Evolutionary conservation across 768 basidiomycete species (phyloP).

Genomic region (Pholiota molesta): DNA sequence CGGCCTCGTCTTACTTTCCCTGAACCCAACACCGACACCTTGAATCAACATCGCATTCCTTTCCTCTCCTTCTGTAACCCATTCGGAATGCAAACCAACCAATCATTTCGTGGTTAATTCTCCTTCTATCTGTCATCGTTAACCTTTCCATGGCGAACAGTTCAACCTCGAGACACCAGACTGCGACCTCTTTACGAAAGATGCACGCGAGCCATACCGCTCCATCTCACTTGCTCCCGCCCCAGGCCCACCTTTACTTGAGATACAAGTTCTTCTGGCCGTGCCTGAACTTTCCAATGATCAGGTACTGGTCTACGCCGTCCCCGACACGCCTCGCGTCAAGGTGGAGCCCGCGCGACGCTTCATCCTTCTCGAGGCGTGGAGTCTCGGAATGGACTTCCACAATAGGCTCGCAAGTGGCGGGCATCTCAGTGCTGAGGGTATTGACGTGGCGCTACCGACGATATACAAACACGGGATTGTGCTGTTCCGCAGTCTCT

Average conservation of each 20-base stretch:
- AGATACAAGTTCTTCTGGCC: constrained; percentile 70
- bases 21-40: background rate
- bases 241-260: constrained; percentile 48
- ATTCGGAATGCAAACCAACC: background rate
- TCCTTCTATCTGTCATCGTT: background rate
- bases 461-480: constrained; percentile 88
- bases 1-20: background rate
- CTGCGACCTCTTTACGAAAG: constrained; percentile 65
- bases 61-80: background rate
- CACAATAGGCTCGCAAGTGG: constrained; percentile 14
- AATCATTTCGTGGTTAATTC: background rate
- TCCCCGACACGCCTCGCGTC: constrained; percentile 59
- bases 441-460: constrained; percentile 61
- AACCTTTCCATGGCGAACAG: constrained; percentile 33
- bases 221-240: constrained; percentile 49
- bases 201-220: constrained; percentile 61
- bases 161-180: constrained; percentile 85
- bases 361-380: constrained; percentile 74
- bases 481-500: constrained; percentile 78
- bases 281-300: constrained; percentile 71
- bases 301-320: constrained; percentile 71
- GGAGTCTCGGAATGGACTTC: constrained; percentile 52
- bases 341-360: constrained; percentile 71
- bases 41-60: background rate
- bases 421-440: constrained; percentile 23